Evolutionary conservation across 805 yeast species (phyloP).

Genomic region (Wickerhamiella sorbophila): DNA sequence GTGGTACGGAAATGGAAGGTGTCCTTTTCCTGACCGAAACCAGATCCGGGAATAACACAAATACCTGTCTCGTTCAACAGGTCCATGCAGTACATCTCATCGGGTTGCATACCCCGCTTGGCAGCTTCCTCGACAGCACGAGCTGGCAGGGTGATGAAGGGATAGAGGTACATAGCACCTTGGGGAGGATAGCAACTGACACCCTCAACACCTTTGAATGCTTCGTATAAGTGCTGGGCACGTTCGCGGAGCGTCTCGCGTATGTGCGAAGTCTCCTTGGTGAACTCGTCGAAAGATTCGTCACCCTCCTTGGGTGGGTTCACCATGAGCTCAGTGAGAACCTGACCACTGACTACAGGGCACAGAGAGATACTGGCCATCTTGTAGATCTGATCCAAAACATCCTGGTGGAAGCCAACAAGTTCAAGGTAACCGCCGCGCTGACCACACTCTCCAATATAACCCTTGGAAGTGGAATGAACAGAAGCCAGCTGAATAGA

Average conservation of each 20-base stretch:
- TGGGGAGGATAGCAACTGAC: slow-evolving; percentile 77
- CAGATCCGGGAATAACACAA: slow-evolving; percentile 95
- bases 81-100: slow-evolving; percentile 78
- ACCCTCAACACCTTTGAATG: slow-evolving; percentile 68
- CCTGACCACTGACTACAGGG: slow-evolving; percentile 92
- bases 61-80: slow-evolving; percentile 81
- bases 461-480: slow-evolving; percentile 97
- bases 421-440: slow-evolving; percentile 98
- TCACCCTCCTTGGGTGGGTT: slow-evolving; percentile 78
- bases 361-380: slow-evolving; percentile 84
- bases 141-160: slow-evolving; percentile 51
- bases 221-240: slow-evolving; percentile 47
- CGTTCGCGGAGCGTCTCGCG: slow-evolving; percentile 49
- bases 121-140: slow-evolving; percentile 51
- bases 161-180: slow-evolving; percentile 98
- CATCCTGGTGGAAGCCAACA: slow-evolving; percentile 60
- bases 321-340: slow-evolving; percentile 81
- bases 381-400: slow-evolving; percentile 59
- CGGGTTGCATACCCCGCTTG: slow-evolving; percentile 44
- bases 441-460: slow-evolving; percentile 97
- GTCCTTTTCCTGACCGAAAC: slow-evolving; percentile 85
- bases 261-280: slow-evolving; percentile 45
- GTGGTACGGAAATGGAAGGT: slow-evolving; percentile 93
- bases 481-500: slow-evolving; percentile 80
- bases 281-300: slow-evolving; percentile 53